Conservation (phyloP, 768 basidiomycete species). For the Candolleomyces aberdarensis region DNA sequence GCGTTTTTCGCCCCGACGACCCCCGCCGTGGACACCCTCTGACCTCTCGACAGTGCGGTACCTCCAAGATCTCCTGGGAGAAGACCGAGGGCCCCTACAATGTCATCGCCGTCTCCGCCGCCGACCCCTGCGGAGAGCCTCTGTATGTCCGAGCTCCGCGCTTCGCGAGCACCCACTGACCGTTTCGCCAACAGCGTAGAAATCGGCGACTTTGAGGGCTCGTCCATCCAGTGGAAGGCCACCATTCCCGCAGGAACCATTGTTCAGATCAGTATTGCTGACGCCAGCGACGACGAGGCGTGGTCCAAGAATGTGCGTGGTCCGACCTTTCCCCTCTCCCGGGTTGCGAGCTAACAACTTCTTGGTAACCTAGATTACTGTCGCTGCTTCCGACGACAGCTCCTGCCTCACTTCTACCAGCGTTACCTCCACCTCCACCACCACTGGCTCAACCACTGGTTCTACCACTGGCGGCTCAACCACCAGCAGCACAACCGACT, state of each 20-base stretch:
- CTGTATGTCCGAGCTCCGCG: constrained; percentile 42
- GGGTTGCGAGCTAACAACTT: constrained; percentile 1
- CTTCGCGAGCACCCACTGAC: not conserved
- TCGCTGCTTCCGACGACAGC: constrained; percentile 32
- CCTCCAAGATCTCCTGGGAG: constrained; percentile 50
- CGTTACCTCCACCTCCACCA: constrained; percentile 13
- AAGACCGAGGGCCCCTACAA: constrained; percentile 49
- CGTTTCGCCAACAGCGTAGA: constrained; percentile 42
- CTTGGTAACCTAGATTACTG: constrained; percentile 31
- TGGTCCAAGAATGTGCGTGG: constrained; percentile 59
- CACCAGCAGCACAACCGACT: constrained; percentile 12
- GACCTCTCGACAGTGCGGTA: constrained; percentile 46
- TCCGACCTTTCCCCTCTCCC: constrained; percentile 7
- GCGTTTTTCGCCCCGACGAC: constrained; percentile 8
- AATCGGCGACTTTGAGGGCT: constrained; percentile 51
- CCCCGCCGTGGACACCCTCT: not conserved
- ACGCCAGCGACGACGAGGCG: constrained; percentile 52
- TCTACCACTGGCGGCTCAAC: constrained; percentile 10
- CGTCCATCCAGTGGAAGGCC: constrained; percentile 41
- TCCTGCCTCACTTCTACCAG: constrained; percentile 32
- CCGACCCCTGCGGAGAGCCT: constrained; percentile 55
- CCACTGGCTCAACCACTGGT: constrained; percentile 16
- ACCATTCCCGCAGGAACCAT: constrained; percentile 45
- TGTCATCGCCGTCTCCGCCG: constrained; percentile 48
- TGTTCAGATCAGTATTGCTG: constrained; percentile 52